Evolutionary conservation across 192 early-diverging fungal genomes (phyloP).

Genomic region (Phycomyces blakesleeanus): DNA sequence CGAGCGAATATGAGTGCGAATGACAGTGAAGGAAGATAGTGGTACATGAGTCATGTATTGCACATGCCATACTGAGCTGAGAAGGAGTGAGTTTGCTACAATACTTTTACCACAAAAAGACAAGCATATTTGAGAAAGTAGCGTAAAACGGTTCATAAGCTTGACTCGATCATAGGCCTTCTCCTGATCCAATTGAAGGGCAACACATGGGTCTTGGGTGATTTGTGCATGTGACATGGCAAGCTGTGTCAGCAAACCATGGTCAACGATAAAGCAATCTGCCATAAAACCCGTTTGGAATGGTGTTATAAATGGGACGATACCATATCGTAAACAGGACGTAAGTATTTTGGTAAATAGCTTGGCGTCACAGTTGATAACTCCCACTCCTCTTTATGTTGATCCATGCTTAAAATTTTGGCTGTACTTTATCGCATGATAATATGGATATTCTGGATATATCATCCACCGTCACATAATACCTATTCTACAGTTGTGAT

Average conservation of each 20-base stretch:
- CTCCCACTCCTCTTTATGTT: too few species aligned
- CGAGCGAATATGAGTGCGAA: too few species aligned
- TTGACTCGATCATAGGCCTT: constrained; percentile 25
- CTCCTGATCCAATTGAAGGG: constrained; percentile 19
- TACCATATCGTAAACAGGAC: neutral
- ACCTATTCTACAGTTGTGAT: too few species aligned
- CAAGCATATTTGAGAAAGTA: neutral
- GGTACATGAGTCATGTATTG: too few species aligned
- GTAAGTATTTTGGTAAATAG: constrained; percentile 8
- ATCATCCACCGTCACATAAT: too few species aligned
- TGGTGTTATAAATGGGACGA: constrained; percentile 4
- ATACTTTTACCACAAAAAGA: neutral
- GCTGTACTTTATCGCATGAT: too few species aligned
- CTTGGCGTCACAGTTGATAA: constrained; percentile 30
- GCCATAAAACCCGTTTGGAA: constrained; percentile 24
- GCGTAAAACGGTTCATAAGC: neutral
- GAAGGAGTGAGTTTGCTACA: neutral
- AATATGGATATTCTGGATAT: too few species aligned
- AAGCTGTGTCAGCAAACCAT: constrained; percentile 8
- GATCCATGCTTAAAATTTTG: too few species aligned
- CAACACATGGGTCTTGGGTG: neutral
- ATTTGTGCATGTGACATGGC: neutral
- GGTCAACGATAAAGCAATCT: constrained; percentile 11
- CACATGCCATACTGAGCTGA: neutral
- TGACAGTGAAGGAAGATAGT: too few species aligned